phyloP scores from a whole-genome alignment of 352 stramenopile species.

The Phytophthora chlamydospora region DNA sequence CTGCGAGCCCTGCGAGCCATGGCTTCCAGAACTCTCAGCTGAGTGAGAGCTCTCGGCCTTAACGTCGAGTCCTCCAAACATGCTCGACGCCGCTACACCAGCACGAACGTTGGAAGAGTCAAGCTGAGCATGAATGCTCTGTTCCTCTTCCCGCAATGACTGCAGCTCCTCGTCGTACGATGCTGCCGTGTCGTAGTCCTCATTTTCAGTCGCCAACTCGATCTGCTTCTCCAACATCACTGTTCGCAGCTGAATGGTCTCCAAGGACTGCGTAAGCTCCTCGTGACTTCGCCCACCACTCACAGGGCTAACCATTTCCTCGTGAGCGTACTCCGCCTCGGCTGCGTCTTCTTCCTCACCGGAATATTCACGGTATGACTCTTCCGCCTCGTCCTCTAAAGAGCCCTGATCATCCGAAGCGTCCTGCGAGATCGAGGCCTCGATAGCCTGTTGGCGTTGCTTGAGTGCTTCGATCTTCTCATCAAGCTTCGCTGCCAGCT shows the following conservation, averaged over 20 bases:
- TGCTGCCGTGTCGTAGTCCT: slow-evolving; percentile 71
- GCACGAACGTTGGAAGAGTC: not conserved
- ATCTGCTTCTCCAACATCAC: slow-evolving; percentile 71
- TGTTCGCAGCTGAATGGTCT: slow-evolving; percentile 51
- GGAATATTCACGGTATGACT: slow-evolving; percentile 31
- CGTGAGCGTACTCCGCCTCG: slow-evolving; percentile 30
- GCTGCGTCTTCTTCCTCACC: slow-evolving; percentile 26
- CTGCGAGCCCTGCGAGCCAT: slow-evolving; percentile 10
- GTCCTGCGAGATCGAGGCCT: slow-evolving; percentile 34
- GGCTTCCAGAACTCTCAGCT: slow-evolving; percentile 11
- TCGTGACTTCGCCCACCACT: slow-evolving; percentile 34
- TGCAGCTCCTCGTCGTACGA: slow-evolving; percentile 70
- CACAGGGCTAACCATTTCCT: slow-evolving; percentile 48
- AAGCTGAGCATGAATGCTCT: slow-evolving; percentile 41
- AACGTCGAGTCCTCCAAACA: slow-evolving; percentile 42
- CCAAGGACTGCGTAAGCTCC: slow-evolving; percentile 50
- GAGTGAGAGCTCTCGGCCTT: slow-evolving; percentile 7
- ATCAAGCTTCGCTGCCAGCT: slow-evolving; percentile 76
- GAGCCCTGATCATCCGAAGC: slow-evolving; percentile 17
- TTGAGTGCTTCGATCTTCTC: slow-evolving; percentile 74
- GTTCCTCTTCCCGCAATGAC: slow-evolving; percentile 58
- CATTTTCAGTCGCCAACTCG: slow-evolving; percentile 67
- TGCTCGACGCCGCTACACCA: slow-evolving; percentile 17
- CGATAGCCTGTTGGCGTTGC: slow-evolving; percentile 49
- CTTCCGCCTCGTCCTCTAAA: slow-evolving; percentile 16